Evolutionary conservation across 139 green algal genomes (phyloP).

Genomic region (Chlorella sp.): DNA sequence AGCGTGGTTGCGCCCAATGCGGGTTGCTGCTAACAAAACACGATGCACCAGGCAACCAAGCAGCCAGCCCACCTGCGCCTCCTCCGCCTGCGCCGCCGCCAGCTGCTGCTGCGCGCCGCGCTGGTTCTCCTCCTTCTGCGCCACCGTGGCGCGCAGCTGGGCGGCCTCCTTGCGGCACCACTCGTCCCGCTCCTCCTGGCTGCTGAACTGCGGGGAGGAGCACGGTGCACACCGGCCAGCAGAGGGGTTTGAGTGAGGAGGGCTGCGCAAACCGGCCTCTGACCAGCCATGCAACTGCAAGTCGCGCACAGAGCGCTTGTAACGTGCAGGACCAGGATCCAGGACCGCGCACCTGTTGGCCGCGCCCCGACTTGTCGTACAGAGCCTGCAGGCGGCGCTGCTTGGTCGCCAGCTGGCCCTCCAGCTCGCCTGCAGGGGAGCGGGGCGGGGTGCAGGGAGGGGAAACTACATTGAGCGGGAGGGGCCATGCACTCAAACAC

Average conservation of each 20-base stretch:
- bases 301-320: too few relatives aligned
- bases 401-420: not conserved
- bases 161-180: constrained; percentile 72
- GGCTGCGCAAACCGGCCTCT: too few relatives aligned
- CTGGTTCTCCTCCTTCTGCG: constrained; percentile 29
- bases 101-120: constrained; percentile 38
- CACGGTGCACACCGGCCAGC: too few relatives aligned
- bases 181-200: constrained; percentile 77
- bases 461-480: too few relatives aligned
- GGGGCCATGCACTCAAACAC: too few relatives aligned
- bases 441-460: not conserved
- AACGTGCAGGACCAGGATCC: too few relatives aligned
- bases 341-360: constrained; percentile 5
- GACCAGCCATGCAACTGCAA: too few relatives aligned
- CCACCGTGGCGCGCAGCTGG: constrained; percentile 36
- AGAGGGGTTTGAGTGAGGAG: too few relatives aligned
- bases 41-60: too few relatives aligned
- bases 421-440: not conserved
- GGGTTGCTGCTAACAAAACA: too few relatives aligned
- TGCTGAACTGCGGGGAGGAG: constrained; percentile 61
- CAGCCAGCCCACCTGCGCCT: constrained; percentile 14
- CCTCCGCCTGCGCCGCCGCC: constrained; percentile 12
- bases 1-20: too few relatives aligned
- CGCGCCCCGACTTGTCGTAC: constrained; percentile 82
- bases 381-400: constrained; percentile 56